Conservation (phyloP, 2,329 filamentous ascomycete genomes). For the Aspergillus terreus region DNA sequence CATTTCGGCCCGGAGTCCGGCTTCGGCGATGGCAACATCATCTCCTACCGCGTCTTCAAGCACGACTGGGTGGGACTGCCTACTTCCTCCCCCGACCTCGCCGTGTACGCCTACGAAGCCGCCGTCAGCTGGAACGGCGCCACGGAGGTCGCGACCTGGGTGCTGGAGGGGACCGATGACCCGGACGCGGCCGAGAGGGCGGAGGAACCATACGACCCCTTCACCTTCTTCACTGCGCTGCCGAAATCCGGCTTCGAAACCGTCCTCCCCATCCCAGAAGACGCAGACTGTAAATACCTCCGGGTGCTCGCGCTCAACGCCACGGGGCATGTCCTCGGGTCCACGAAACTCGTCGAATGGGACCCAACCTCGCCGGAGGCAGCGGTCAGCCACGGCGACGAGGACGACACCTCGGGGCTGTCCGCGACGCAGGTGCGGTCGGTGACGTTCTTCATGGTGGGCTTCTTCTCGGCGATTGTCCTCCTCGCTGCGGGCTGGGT, state of each 20-base stretch:
- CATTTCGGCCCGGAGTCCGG: constrained; percentile 39
- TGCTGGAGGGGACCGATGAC: constrained; percentile 18
- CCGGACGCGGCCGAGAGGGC: background rate
- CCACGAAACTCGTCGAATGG: constrained; percentile 17
- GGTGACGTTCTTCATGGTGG: constrained; percentile 3
- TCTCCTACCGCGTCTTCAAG: constrained; percentile 56
- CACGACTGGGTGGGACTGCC: constrained; percentile 51
- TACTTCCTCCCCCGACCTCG: constrained; percentile 30
- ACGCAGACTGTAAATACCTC: constrained; percentile 10
- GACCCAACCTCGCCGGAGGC: constrained; percentile 14
- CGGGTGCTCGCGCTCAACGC: constrained; percentile 22
- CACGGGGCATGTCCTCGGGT: constrained; percentile 16
- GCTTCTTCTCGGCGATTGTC: background rate
- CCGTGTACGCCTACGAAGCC: constrained; percentile 15
- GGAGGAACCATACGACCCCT: constrained; percentile 5
- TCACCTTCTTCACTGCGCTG: constrained; percentile 16
- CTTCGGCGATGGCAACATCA: constrained; percentile 31
- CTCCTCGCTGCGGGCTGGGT: constrained; percentile 3
- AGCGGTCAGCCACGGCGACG: constrained; percentile 7
- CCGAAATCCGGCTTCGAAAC: constrained; percentile 29
- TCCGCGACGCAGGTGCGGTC: background rate
- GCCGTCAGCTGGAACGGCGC: constrained; percentile 36
- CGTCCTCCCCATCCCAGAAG: constrained; percentile 18
- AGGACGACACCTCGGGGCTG: background rate
- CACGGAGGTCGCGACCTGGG: constrained; percentile 31